A percentile compares a stretch with the other conserved stretches of the same genome.
phyloP scores from a whole-genome alignment of 2,329 filamentous ascomycete genomes.

The Scolecobasidium constrictum region DNA sequence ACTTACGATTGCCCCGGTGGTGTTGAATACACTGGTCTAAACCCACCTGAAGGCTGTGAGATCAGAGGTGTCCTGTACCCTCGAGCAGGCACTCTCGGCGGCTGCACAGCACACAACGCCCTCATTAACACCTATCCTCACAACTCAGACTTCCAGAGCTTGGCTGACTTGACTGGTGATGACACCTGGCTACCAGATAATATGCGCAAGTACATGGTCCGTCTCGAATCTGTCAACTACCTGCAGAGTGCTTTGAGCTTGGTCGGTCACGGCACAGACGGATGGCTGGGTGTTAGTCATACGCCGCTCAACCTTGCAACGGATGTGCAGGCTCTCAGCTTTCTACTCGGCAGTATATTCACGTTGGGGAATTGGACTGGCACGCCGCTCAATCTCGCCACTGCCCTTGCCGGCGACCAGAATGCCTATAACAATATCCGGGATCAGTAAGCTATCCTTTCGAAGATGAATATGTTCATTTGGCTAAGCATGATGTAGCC shows the following conservation, averaged over 20 bases:
- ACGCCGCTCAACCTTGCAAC: background rate
- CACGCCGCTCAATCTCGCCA: background rate
- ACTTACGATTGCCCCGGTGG: constrained; percentile 31
- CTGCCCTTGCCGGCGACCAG: background rate
- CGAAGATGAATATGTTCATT: no score
- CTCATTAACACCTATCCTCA: constrained; percentile 15
- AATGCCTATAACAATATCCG: background rate
- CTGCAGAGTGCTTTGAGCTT: constrained; percentile 28
- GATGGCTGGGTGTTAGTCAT: constrained; percentile 35
- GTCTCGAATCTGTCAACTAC: constrained; percentile 45
- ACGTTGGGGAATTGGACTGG: background rate
- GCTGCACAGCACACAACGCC: constrained; percentile 25
- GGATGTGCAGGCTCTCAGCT: background rate
- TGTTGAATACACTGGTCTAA: constrained; percentile 24
- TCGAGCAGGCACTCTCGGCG: constrained; percentile 36
- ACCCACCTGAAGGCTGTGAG: constrained; percentile 29
- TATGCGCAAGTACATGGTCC: constrained; percentile 47
- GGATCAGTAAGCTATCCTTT: background rate
- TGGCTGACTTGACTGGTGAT: constrained; percentile 16
- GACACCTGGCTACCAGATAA: constrained; percentile 31
- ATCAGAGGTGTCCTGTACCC: constrained; percentile 38
- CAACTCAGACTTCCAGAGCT: constrained; percentile 14
- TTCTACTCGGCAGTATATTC: background rate
- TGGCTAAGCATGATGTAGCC: no score
- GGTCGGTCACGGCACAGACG: constrained; percentile 44